Percentiles rank a stretch among this genome's conserved stretches.
phyloP scores from a whole-genome alignment of 805 yeast genomes.

The Helenozyma baotianmanensis region DNA sequence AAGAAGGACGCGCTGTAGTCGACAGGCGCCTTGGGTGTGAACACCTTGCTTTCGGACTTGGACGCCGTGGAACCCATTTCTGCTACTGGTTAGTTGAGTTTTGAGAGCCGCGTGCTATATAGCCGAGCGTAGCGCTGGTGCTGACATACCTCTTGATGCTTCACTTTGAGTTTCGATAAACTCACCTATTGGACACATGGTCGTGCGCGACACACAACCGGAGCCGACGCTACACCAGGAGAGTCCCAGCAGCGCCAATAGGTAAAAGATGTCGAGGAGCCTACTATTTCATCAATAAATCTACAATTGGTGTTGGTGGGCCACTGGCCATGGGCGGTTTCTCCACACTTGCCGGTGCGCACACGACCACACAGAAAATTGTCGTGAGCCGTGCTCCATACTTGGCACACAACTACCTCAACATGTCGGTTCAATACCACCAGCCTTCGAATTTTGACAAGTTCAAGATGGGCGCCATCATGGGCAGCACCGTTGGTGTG shows the following conservation, averaged over 20 bases:
- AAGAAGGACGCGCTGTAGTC: constrained; percentile 63
- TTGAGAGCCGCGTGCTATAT: no score
- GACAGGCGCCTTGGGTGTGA: constrained; percentile 62
- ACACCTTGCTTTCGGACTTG: constrained; percentile 61
- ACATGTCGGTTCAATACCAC: constrained; percentile 21
- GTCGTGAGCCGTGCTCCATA: no score
- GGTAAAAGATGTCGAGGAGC: no score
- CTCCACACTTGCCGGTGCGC: no score
- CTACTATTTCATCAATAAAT: no score
- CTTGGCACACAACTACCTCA: no score
- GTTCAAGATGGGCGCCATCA: constrained; percentile 96
- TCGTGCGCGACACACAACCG: no score
- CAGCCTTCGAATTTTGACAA: constrained; percentile 90
- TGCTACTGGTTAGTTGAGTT: constrained; percentile 1
- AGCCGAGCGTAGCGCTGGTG: neutral
- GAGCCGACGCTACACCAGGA: no score
- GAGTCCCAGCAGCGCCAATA: no score
- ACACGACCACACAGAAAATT: no score
- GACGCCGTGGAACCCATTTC: constrained; percentile 58
- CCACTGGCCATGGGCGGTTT: no score
- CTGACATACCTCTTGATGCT: neutral
- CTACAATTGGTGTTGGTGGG: no score
- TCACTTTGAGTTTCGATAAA: constrained; percentile 1
- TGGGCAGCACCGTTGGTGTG: constrained; percentile 92
- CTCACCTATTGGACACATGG: neutral